Percentiles rank a stretch among this genome's conserved stretches.
phyloP scores from a whole-genome alignment of 1,284 basidiomycete genomes.

The Ceratobasidium sp. region DNA sequence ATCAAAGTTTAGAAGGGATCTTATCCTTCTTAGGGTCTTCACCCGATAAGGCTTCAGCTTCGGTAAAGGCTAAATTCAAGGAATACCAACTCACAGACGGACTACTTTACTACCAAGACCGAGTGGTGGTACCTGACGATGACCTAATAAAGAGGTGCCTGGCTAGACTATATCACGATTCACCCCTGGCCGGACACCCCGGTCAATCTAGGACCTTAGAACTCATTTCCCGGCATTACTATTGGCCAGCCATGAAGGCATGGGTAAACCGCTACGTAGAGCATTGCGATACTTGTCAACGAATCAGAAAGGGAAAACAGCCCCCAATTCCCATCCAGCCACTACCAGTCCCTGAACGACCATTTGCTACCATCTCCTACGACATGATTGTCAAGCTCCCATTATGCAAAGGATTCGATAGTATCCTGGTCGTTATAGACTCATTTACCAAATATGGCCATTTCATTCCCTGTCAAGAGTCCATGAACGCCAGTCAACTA shows the following conservation, averaged over 20 bases:
- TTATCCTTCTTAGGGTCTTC: not conserved
- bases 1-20: not conserved
- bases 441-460: no score
- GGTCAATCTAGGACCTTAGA: conserved; percentile 54
- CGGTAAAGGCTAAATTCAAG: not conserved
- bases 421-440: no score
- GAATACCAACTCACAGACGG: not conserved
- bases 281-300: conserved; percentile 48
- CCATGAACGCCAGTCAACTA: no score
- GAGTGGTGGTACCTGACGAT: not conserved
- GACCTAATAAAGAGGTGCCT: not conserved
- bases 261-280: conserved; percentile 19
- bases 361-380: no score
- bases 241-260: conserved; percentile 13
- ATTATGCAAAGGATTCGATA: no score
- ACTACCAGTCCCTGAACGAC: no score
- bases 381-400: no score
- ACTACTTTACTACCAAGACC: not conserved
- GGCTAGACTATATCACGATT: not conserved
- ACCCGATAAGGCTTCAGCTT: not conserved
- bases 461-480: no score
- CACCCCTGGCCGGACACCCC: conserved; percentile 50
- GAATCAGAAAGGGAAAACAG: no score
- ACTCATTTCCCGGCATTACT: not conserved
- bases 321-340: no score